phyloP scores from a whole-genome alignment of 2,329 filamentous ascomycete genomes.

The Aspergillus sclerotialis region DNA sequence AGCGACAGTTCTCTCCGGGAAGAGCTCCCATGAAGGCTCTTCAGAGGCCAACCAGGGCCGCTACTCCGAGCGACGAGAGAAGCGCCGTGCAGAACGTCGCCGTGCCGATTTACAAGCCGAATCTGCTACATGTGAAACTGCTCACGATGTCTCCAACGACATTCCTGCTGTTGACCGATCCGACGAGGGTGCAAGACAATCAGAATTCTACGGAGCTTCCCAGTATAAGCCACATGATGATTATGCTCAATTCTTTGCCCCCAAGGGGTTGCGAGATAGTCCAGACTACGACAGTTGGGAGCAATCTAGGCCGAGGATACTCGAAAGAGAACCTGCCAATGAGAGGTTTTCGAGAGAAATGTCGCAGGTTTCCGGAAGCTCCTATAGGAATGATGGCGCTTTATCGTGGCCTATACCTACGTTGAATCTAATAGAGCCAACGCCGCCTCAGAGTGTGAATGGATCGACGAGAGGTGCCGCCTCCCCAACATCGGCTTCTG shows the following conservation, averaged over 20 bases:
- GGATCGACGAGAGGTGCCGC: slow-evolving; percentile 26
- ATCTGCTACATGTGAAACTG: slow-evolving; percentile 15
- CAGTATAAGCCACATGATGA: slow-evolving; percentile 33
- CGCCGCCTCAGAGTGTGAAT: slow-evolving; percentile 46
- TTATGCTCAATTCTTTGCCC: slow-evolving; percentile 37
- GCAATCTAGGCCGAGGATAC: slow-evolving; percentile 22
- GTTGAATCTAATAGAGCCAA: slow-evolving; percentile 53
- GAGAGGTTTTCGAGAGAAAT: slow-evolving; percentile 15
- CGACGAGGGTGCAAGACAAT: slow-evolving; percentile 17
- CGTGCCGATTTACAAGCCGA: slow-evolving; percentile 11
- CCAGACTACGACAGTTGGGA: slow-evolving; percentile 27
- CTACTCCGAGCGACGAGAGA: slow-evolving; percentile 29
- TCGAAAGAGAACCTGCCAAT: slow-evolving; percentile 24
- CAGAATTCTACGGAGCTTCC: slow-evolving; percentile 21
- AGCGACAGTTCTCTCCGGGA: slow-evolving; percentile 33
- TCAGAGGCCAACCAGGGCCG: slow-evolving; percentile 26
- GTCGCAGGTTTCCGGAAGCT: slow-evolving; percentile 11
- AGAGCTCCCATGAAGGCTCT: slow-evolving; percentile 18
- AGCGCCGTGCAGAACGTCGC: slow-evolving; percentile 35
- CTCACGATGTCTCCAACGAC: slow-evolving; percentile 10
- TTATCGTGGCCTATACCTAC: slow-evolving; percentile 44
- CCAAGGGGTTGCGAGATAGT: slow-evolving; percentile 32
- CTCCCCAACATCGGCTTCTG: slow-evolving; percentile 23
- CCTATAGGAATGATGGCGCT: slow-evolving; percentile 12
- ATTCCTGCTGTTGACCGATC: slow-evolving; percentile 8